Percentiles rank a stretch among this genome's conserved stretches.
These are phyloP conservation scores for Botrytis squamosa DNA, from an alignment of 2,329 filamentous ascomycete species.

Conservation along the genomic window DNA sequence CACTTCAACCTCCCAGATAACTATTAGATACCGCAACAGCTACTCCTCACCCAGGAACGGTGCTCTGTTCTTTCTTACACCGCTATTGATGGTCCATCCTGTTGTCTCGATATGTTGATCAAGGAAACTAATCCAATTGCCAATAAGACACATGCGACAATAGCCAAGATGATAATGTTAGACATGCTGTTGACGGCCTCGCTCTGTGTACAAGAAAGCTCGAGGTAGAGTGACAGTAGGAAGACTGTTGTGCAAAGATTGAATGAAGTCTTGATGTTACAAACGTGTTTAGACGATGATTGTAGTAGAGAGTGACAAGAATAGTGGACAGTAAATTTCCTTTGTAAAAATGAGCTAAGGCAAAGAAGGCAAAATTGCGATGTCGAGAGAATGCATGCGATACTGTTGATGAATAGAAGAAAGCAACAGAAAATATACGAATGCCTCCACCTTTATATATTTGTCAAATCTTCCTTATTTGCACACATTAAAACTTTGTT, in stretches of 20 bases:
- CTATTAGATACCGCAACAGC: neutral
- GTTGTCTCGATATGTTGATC: neutral
- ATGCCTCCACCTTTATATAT: neutral
- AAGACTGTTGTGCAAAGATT: neutral
- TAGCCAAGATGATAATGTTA: neutral
- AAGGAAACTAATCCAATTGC: neutral
- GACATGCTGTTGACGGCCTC: neutral
- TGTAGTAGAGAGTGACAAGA: neutral
- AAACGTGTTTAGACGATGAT: neutral
- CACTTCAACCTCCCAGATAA: neutral
- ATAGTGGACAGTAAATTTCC: neutral
- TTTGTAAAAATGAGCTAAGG: neutral
- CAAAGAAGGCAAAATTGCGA: neutral
- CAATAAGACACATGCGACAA: neutral
- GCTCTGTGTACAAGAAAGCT: neutral
- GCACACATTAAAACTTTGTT: neutral
- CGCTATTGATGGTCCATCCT: neutral
- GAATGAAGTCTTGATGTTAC: neutral
- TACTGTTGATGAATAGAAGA: neutral
- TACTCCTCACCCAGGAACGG: neutral
- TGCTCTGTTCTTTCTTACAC: neutral
- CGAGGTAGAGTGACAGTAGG: neutral
- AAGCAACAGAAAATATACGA: neutral
- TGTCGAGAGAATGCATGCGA: neutral
- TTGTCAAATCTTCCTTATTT: neutral